Conservation (phyloP, 2,329 filamentous ascomycete species). For the Penicillium oxalicum region DNA sequence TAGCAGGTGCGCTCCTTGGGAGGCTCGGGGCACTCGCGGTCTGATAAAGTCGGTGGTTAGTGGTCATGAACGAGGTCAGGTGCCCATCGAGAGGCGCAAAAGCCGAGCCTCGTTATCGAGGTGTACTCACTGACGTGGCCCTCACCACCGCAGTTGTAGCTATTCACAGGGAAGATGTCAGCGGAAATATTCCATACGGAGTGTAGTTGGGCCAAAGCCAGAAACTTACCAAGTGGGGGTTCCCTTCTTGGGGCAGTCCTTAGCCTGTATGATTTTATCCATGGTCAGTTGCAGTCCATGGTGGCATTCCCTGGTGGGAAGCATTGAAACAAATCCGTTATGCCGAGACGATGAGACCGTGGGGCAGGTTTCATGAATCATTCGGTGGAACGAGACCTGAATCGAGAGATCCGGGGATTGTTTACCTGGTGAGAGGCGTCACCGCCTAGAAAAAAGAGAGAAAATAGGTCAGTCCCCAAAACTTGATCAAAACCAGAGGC, state of each 20-base stretch:
- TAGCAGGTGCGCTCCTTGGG: conserved; percentile 75
- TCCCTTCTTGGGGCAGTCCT: conserved; percentile 79
- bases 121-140: conserved; percentile 69
- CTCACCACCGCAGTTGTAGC: conserved; percentile 77
- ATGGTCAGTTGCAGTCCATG: neutral
- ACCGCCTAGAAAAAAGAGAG: conserved; percentile 52
- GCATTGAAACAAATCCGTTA: neutral
- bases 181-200: conserved; percentile 4
- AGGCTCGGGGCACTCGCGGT: conserved; percentile 84
- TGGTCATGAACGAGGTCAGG: neutral
- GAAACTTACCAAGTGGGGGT: conserved; percentile 68
- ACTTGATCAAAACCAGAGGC: neutral
- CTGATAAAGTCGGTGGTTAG: conserved; percentile 35
- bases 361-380: neutral
- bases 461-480: conserved; percentile 19
- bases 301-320: neutral
- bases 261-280: conserved; percentile 50
- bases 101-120: neutral
- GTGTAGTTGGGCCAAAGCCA: conserved; percentile 2
- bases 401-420: conserved; percentile 14
- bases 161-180: conserved; percentile 27
- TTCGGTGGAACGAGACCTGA: neutral
- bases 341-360: no score
- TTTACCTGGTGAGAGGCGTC: conserved; percentile 69
- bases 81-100: neutral